A percentile compares a stretch with the other conserved stretches of the same genome.
Conservation (phyloP, 768 basidiomycete genomes). For the Sarcomyxa edulis region DNA sequence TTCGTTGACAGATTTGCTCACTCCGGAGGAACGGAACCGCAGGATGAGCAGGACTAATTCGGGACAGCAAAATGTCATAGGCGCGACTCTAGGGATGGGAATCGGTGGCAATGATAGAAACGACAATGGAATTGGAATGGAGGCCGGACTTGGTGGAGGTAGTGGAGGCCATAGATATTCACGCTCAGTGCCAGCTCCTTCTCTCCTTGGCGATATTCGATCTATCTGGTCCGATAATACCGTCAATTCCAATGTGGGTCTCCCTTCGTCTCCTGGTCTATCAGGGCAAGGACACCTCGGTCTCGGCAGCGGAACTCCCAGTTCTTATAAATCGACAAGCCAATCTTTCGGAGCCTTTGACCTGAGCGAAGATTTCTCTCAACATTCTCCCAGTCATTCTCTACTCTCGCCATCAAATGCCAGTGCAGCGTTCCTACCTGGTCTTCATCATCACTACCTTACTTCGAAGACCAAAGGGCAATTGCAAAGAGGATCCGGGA, state of each 20-base stretch:
- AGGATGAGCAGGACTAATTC: constrained; percentile 75
- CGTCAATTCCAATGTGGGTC: constrained; percentile 16
- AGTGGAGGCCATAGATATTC: constrained; percentile 69
- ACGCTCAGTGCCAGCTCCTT: constrained; percentile 75
- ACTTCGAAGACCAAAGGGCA: constrained; percentile 31
- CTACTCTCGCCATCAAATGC: constrained; percentile 60
- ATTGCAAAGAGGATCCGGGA: neutral
- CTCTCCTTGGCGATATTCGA: constrained; percentile 68
- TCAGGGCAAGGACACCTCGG: constrained; percentile 11
- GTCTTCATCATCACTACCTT: constrained; percentile 61
- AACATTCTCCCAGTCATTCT: constrained; percentile 10
- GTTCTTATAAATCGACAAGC: constrained; percentile 8
- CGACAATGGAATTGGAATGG: constrained; percentile 18
- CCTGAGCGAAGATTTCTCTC: constrained; percentile 14
- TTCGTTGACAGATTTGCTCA: constrained; percentile 83
- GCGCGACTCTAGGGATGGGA: constrained; percentile 4
- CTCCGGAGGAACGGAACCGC: constrained; percentile 80
- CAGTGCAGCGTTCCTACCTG: constrained; percentile 76
- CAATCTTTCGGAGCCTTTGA: constrained; percentile 16
- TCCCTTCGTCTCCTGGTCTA: constrained; percentile 26
- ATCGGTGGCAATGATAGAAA: constrained; percentile 9
- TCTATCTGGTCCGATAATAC: constrained; percentile 76
- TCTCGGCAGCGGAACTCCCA: constrained; percentile 28
- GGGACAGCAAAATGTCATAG: constrained; percentile 21
- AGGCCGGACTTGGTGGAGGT: constrained; percentile 22